Evolutionary conservation across 176 grass and related monocot genomes (phyloP), one percentile per base, ranked within the genome.

Genomic region (Phoenix dactylifera): DNA sequence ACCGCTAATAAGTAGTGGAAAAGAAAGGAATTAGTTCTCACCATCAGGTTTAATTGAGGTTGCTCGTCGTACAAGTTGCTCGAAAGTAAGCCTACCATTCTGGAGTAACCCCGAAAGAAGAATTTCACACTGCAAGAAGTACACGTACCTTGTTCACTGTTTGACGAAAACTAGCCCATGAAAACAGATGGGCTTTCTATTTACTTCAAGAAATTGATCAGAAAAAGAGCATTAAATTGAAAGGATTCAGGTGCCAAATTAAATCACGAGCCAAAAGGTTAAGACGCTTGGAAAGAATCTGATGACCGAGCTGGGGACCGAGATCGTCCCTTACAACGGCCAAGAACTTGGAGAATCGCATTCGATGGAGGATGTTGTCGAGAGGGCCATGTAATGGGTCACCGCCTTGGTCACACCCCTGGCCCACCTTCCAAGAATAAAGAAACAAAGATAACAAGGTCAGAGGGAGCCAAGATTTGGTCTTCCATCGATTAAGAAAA

Each of bases 11-110:
- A 7, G 30, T 35, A 35, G 6, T 7, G 7, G 30, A 7, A 9
- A 35, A 35, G 30, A 35, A 35, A 7, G 7, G 30, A 35, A 35
- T 35, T 6, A 9, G 30, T 35, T 28, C 72, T 6, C 30, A 67
- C 59, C 82, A 69, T 69, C 60, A 50, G 35, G 9, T 22, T 57
- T 39, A 77, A 79, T 90, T 55, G 72, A 77, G 16, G 62, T 62
- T 35, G 83, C 76, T 58, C 81, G 72, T 52, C 60, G 75, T 58
- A 90, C 68, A 39, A 90, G 80, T 77, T 96, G 86, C 59, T 87
- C 62, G 72, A 96, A 90, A 74, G 92, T 96, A 69, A 96, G 77
- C 57, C 87, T 88, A 59, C 87, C 92, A 79, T 91, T 84, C 65
- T 77, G 78, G 77, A 97, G 59, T 66, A 97, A 73, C 58, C 83